Base-by-base conservation (phyloP, 345 rosid species). In the Moricandia moricandioides region DNA sequence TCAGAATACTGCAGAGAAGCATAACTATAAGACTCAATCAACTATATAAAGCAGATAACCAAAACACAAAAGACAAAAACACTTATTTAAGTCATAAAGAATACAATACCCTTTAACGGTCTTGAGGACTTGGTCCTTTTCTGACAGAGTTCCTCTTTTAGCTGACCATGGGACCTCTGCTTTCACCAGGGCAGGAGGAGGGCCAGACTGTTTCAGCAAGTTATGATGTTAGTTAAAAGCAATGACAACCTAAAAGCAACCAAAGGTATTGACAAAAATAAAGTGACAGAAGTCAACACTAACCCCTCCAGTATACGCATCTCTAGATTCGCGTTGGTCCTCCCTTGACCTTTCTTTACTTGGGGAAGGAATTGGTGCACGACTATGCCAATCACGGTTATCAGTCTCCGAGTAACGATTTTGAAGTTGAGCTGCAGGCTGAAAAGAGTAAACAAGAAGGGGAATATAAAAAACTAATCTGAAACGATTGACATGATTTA, bases 111-210 rank as follows among this genome's bases (percentile, higher is more conserved):
- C 93, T 81, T 95, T 95, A 4, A 90, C 89, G 3, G 91, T 84
- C 87, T 88, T 95, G 77, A 95, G 84, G 45, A 95, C 90, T 63
- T 89, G 97, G 4, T 88, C 97, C 58, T 88, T 83, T 9, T 95
- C 99, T 24, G 97, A 89, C 71, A 92, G 86, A 77, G 65, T 88
- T 57, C 89, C 94, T 75, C 86, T 90, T 77, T 78, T 87, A 62
- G 84, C 88, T 10, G 97, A 90, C 99, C 99, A 95, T 63, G 99
- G 99, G 34, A 83, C 88, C 71, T 95, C 96, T 77, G 99, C 97
- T 78, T 90, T 95, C 65, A 86, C 82, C 67, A 92, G 82, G 26
- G 83, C 78, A 66, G 93, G 87, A 72, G 89, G 60, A 33, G 90
- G 86, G 13, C 93, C 96, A 37, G 82, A 96, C 96, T 95, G 84